Base-by-base conservation (phyloP, 2,329 filamentous ascomycete genomes). In the Purpureocillium takamizusanense region DNA sequence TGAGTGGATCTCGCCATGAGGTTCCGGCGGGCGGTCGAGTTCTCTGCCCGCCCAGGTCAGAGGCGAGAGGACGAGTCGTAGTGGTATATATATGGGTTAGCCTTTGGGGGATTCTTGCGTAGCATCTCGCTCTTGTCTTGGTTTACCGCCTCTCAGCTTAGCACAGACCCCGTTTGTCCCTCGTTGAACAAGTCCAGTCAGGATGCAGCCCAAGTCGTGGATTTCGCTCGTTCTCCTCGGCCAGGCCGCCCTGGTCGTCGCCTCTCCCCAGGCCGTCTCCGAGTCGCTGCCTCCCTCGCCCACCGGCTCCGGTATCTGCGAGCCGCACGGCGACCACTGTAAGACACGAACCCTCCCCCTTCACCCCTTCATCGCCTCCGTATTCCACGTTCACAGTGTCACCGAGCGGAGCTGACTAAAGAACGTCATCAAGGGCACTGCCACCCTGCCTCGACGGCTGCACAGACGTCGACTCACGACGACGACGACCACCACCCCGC, bases 391-490 rank as follows among this genome's bases (percentile, higher is more conserved):
- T n/a, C n/a, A n/a, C n/a, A 18, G 16, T 13, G 9, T 13, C 25
- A 13, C 2, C 28, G n/a, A 25, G 7, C 16, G 25, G 29, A 14
- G 14, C 25, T 36, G 28, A 40, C 14, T 3, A 9, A 14, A 12
- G 12, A 13, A n/a, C n/a, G n/a, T n/a, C n/a, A n/a, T n/a, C n/a
- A n/a, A 47, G 43, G 45, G 43, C 43, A 47, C 45, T 47, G 43
- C 35, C 36, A 45, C 17, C 28, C 41, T 14, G 15, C 34, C 5
- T 29, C 37, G n/a, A 35, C 37, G 31, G 17, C 10, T 7, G 21
- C 37, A 27, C 33, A 28, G 30, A 29, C 15, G 32, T 29, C 21
- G 39, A 29, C 32, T 34, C n/a, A n/a, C n/a, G n/a, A n/a, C 30
- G 14, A 28, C 36, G 6, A 42, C 34, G 31, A 31, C 31, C 21